A percentile compares a stretch with the other conserved stretches of the same genome.
phyloP scores from a whole-genome alignment of 257 asterid genomes.

The Coffea canephora region DNA sequence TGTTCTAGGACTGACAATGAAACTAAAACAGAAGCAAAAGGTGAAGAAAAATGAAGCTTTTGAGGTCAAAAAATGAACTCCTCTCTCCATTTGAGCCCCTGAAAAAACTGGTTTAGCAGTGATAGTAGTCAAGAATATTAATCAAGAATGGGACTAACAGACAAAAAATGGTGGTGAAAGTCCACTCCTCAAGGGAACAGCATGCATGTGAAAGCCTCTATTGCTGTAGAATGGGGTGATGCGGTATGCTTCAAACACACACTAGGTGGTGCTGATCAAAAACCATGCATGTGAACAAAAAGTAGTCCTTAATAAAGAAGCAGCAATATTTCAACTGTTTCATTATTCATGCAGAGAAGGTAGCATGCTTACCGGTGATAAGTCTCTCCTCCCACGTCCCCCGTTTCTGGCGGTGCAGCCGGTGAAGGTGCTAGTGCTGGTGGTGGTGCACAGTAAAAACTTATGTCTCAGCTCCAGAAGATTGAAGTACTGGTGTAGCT shows the following conservation, averaged over 20 bases:
- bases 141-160: conserved; percentile 16
- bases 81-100: conserved; percentile 42
- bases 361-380: conserved; percentile 28
- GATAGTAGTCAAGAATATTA: conserved; percentile 5
- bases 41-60: conserved; percentile 16
- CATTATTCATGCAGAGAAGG: neutral
- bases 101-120: conserved; percentile 8
- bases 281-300: conserved; percentile 51
- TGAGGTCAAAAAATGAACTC: conserved; percentile 5
- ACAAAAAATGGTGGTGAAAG: conserved; percentile 26
- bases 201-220: conserved; percentile 48
- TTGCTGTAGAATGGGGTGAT: conserved; percentile 10
- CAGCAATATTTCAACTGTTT: neutral
- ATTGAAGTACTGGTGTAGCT: neutral
- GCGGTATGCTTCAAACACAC: conserved; percentile 40
- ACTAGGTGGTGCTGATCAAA: conserved; percentile 25
- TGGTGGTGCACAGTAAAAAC: conserved; percentile 15
- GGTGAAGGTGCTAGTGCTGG: conserved; percentile 7
- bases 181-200: conserved; percentile 37
- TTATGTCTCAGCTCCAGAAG: conserved; percentile 4
- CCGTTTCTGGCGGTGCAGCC: conserved; percentile 40
- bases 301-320: conserved; percentile 5
- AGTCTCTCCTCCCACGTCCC: conserved; percentile 30
- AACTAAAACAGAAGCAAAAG: conserved; percentile 28
- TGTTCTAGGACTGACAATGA: neutral